These are phyloP conservation scores for Dioscorea dumetorum DNA, from an alignment of 106 monocot species.

Conservation along the genomic window DNA sequence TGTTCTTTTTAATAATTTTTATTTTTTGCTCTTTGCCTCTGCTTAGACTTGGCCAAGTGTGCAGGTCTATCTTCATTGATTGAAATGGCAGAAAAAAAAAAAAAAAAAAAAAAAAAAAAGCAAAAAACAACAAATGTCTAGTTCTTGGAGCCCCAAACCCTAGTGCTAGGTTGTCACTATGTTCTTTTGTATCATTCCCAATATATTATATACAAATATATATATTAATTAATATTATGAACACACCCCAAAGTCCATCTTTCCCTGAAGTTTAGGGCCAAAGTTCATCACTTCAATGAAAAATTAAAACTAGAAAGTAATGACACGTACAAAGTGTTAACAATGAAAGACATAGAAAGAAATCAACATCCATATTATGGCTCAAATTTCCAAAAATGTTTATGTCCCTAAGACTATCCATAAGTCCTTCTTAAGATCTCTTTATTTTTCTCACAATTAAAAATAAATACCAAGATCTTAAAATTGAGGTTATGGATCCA, in stretches of 20 bases:
- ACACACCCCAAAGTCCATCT: background rate
- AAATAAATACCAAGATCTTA: no score
- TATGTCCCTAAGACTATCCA: no score
- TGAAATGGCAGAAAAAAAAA: background rate
- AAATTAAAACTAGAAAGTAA: background rate
- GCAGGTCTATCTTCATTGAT: background rate
- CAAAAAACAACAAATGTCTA: background rate
- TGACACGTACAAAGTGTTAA: background rate
- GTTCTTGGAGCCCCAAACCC: constrained; percentile 1
- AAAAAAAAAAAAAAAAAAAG: background rate
- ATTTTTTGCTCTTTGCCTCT: background rate
- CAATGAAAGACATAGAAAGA: background rate
- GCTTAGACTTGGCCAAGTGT: background rate
- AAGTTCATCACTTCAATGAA: background rate
- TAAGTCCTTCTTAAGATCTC: no score
- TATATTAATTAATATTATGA: background rate
- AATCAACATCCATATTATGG: background rate
- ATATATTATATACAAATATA: no score
- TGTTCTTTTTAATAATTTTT: background rate
- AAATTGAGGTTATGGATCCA: no score
- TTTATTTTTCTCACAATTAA: no score
- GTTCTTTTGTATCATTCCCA: background rate
- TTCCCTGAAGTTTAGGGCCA: background rate
- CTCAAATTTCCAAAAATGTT: background rate
- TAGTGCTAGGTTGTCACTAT: background rate